These are phyloP conservation scores for Microdochium paspali DNA, from an alignment of 2,329 filamentous ascomycete genomes.

Conservation along the genomic window DNA sequence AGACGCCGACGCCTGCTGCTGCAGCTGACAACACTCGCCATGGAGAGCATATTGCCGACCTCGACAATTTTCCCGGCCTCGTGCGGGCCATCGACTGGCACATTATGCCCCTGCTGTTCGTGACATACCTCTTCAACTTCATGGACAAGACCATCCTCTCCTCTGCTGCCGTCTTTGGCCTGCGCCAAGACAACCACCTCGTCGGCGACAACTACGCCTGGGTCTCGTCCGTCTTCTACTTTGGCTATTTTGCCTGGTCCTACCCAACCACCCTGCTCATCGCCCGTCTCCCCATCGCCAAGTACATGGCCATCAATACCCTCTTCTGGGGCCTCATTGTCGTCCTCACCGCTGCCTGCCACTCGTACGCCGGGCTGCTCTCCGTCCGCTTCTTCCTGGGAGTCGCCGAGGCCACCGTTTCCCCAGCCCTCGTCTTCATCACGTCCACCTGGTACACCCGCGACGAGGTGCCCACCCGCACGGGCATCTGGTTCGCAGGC, in stretches of 20 bases:
- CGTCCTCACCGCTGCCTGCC: constrained; percentile 32
- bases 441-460: constrained; percentile 48
- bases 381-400: constrained; percentile 43
- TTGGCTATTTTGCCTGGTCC: constrained; percentile 39
- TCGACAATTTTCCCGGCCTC: constrained; percentile 17
- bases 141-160: constrained; percentile 52
- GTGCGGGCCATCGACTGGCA: constrained; percentile 45
- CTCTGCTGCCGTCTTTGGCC: constrained; percentile 45
- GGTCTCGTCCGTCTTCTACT: constrained; percentile 36
- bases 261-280: constrained; percentile 40
- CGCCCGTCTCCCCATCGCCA: constrained; percentile 34
- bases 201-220: constrained; percentile 33
- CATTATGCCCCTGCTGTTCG: constrained; percentile 45
- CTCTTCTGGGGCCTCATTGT: constrained; percentile 41
- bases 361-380: constrained; percentile 38
- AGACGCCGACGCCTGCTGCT: background rate
- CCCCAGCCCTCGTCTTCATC: constrained; percentile 45
- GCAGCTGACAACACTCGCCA: constrained; percentile 2
- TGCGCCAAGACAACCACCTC: constrained; percentile 36
- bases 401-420: constrained; percentile 43
- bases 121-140: constrained; percentile 50
- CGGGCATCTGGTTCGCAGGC: constrained; percentile 46
- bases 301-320: constrained; percentile 35
- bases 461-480: constrained; percentile 43
- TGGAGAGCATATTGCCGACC: constrained; percentile 3